phyloP scores from a whole-genome alignment of 352 stramenopile species.

The Phytophthora citricola region DNA sequence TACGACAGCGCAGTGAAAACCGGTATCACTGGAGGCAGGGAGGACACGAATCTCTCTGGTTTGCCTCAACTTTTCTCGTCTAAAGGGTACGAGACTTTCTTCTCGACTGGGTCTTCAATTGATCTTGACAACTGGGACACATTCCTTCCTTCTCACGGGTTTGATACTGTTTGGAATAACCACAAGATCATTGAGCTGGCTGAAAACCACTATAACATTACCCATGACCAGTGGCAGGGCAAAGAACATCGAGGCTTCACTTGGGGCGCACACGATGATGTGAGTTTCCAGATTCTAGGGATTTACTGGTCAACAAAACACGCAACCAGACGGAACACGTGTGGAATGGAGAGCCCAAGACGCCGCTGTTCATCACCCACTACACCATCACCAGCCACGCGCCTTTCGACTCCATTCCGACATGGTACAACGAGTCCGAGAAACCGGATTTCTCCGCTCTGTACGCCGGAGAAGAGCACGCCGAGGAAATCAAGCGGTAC shows the following conservation, averaged over 20 bases:
- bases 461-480: constrained; percentile 44
- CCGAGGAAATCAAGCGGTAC: constrained; percentile 47
- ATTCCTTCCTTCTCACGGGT: constrained; percentile 62
- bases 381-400: constrained; percentile 68
- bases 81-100: constrained; percentile 60
- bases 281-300: constrained; percentile 53
- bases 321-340: constrained; percentile 32
- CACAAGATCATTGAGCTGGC: constrained; percentile 45
- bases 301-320: constrained; percentile 56
- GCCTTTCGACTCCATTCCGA: constrained; percentile 37
- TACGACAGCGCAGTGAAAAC: constrained; percentile 46
- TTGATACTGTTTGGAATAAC: constrained; percentile 47
- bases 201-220: constrained; percentile 42
- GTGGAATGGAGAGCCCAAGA: constrained; percentile 27
- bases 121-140: constrained; percentile 54
- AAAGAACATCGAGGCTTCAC: constrained; percentile 14
- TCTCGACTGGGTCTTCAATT: constrained; percentile 49
- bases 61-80: constrained; percentile 58
- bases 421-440: constrained; percentile 48
- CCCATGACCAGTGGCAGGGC: constrained; percentile 36
- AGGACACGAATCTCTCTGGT: constrained; percentile 38
- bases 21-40: constrained; percentile 39
- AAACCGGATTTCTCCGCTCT: constrained; percentile 62
- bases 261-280: constrained; percentile 63
- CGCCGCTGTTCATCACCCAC: constrained; percentile 60